phyloP scores from a whole-genome alignment of 2,329 filamentous ascomycete genomes.

The Cordyceps cateniannulata region DNA sequence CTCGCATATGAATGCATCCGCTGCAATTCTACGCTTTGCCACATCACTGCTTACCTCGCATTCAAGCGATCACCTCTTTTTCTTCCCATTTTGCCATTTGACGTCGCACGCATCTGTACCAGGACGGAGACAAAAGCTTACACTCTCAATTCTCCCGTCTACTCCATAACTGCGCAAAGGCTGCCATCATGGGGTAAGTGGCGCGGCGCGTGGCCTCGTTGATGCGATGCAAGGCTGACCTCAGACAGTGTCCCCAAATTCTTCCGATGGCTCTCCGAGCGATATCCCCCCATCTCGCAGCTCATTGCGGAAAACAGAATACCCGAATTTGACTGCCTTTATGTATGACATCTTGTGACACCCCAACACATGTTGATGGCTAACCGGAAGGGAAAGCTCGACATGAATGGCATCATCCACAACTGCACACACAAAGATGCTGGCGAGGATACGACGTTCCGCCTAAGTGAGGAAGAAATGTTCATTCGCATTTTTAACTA shows the following conservation, averaged over 20 bases:
- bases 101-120: background rate
- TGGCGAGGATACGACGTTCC: conserved; percentile 76
- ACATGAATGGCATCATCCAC: conserved; percentile 99
- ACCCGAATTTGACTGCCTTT: conserved; percentile 96
- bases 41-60: background rate
- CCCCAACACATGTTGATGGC: conserved; percentile 25
- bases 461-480: conserved; percentile 97
- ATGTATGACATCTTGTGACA: conserved; percentile 45
- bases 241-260: conserved; percentile 67
- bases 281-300: conserved; percentile 97
- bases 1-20: background rate
- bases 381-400: conserved; percentile 47
- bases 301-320: conserved; percentile 98
- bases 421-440: conserved; percentile 98
- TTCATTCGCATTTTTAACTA: conserved; percentile 99
- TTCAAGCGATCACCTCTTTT: background rate
- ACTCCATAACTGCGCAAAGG: background rate
- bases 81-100: background rate
- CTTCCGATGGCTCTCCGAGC: conserved; percentile 98
- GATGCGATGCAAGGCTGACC: background rate
- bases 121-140: background rate
- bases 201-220: background rate
- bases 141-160: background rate
- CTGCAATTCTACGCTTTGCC: background rate
- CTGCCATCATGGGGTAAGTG: conserved; percentile 11